phyloP scores from a whole-genome alignment of 176 grass and related monocot species.

The Stipa capillata region DNA sequence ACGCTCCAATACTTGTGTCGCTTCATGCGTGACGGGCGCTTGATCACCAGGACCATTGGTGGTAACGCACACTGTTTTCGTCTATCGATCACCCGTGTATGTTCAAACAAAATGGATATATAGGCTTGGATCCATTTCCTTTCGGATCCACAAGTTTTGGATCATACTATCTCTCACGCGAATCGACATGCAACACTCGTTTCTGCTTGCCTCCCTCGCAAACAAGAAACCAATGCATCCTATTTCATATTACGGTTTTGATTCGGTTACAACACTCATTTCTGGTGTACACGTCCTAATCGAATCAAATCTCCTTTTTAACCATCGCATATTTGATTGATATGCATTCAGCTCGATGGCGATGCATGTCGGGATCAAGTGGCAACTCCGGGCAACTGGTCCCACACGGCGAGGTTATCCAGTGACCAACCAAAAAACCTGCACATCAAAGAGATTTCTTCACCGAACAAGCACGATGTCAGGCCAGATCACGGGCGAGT shows the following conservation, averaged over 20 bases:
- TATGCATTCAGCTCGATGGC: not conserved
- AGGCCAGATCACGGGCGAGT: not conserved
- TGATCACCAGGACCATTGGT: constrained; percentile 5
- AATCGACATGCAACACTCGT: not conserved
- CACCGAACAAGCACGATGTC: not conserved
- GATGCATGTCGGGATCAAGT: not conserved
- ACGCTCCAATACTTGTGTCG: not conserved
- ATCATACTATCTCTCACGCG: not conserved
- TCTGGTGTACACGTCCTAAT: not conserved
- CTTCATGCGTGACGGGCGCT: constrained; percentile 10
- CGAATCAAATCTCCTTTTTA: not conserved
- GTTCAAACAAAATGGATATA: not conserved
- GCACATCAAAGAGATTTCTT: constrained; percentile 6
- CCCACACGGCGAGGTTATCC: not conserved
- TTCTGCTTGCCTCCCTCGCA: not conserved
- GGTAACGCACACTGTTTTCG: constrained; percentile 22
- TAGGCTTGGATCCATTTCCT: not conserved
- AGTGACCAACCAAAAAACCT: not conserved
- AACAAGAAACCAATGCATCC: not conserved
- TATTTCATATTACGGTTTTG: not conserved
- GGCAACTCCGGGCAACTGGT: not conserved
- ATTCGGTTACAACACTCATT: too few species aligned
- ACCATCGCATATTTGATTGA: not conserved
- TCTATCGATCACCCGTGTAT: not conserved
- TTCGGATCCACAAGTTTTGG: not conserved